Base-by-base conservation (phyloP, 768 basidiomycete species). In the Podaxis sp. region DNA sequence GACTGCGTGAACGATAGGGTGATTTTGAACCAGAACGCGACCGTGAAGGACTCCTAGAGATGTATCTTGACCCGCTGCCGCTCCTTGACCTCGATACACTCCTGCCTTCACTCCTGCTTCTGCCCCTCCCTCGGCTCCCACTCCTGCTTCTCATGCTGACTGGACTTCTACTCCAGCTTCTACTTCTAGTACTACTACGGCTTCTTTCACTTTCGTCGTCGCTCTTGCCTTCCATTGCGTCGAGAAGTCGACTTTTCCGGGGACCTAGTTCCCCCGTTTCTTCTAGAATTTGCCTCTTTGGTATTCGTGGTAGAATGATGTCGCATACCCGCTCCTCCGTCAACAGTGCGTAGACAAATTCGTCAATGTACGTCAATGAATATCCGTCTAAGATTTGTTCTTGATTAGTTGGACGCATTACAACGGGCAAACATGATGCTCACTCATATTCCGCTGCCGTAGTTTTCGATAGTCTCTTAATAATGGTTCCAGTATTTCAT, bases 311-410 rank as follows among this genome's bases (percentile, higher is more conserved):
- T 50, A 99, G 77, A 69, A 99, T 98, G 69, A 94, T 92, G 76
- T 99, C 97, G 75, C 96, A 99, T 4, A 95, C 96, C 62, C 95
- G 84, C 64, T 99, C 97, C 71, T 96, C 90, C 4, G 82, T 86
- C 36, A 99, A 77, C 10, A 99, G 81, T 49, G 85, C 79, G 73
- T 98, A 87, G 46, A 95, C 82, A 72, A 93, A 99, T 73, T 97
- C 93, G 73, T 99, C 97, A 69, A 99, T 93, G 67, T 87, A 90
- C 4, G 91, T 89, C 60, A 99, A 75, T 0, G 83, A 80, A 73
- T 93, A 99, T 44, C 96, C 95, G 66, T 84, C 96, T 98, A 65
- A 15, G 26, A 60, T 56, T 22, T 40, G 3, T 15, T 13, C 8
- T 40, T 48, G 61, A 50, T 51, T 30, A 50, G 65, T 20, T 64